phyloP scores from a whole-genome alignment of 176 grass and related monocot genomes.

The Alloteropsis semialata region DNA sequence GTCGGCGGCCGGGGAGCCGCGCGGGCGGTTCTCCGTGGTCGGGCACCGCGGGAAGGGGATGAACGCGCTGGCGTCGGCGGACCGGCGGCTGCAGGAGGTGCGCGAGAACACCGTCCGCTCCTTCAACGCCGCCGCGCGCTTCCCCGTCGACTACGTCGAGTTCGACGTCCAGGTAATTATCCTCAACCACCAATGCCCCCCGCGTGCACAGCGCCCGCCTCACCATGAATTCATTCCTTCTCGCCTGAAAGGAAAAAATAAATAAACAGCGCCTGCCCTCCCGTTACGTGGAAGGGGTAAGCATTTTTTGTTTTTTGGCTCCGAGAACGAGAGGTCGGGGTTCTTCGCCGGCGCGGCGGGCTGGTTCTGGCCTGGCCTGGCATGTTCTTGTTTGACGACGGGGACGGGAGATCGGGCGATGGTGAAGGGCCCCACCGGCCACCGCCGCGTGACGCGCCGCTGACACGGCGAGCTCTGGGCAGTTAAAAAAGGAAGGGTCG shows the following conservation, averaged over 20 bases:
- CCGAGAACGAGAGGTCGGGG: too few species aligned
- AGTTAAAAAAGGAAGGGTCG: not conserved
- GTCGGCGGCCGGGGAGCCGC: not conserved
- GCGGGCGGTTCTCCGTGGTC: slow-evolving; percentile 55
- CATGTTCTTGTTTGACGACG: too few species aligned
- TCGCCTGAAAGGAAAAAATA: too few species aligned
- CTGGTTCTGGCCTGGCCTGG: not conserved
- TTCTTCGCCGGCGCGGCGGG: not conserved
- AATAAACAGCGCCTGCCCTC: too few species aligned
- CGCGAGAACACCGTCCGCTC: slow-evolving; percentile 89
- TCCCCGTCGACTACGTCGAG: slow-evolving; percentile 86
- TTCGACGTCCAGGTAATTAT: slow-evolving; percentile 58
- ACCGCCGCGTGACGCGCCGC: not conserved
- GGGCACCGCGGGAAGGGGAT: slow-evolving; percentile 97
- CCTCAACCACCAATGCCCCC: too few species aligned
- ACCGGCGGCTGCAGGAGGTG: slow-evolving; percentile 70
- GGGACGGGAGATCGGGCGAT: not conserved
- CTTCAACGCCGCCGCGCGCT: slow-evolving; percentile 77
- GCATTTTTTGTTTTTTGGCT: too few species aligned
- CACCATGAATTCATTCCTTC: too few species aligned
- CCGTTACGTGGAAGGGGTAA: too few species aligned
- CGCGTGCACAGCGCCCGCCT: too few species aligned
- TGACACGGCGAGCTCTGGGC: not conserved
- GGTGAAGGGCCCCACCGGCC: too few species aligned
- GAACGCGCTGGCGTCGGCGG: slow-evolving; percentile 75